Evolutionary conservation across 306 rosid genomes (phyloP).

Genomic region (Prunus mongolica): DNA sequence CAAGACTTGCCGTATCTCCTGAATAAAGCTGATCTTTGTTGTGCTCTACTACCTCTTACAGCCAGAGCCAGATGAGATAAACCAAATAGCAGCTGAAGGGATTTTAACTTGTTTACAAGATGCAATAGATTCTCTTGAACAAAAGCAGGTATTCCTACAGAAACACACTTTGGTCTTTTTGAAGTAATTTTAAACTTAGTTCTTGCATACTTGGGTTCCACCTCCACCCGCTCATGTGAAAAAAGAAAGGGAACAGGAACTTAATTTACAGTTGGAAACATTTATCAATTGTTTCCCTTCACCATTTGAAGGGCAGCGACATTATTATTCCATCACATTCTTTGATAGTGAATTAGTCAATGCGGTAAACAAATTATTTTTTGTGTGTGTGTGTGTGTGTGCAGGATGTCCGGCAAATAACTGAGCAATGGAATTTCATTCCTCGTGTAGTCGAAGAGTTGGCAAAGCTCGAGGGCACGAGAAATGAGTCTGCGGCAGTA

Average conservation of each 20-base stretch:
- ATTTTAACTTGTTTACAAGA: conserved; percentile 90
- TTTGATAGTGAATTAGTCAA: background rate
- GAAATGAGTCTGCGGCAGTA: conserved; percentile 26
- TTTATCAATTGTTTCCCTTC: background rate
- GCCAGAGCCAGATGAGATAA: conserved; percentile 78
- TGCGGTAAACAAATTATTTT: background rate
- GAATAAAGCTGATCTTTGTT: conserved; percentile 16
- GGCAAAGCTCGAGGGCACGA: conserved; percentile 40
- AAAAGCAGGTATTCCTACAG: conserved; percentile 58
- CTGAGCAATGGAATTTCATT: conserved; percentile 68
- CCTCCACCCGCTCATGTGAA: background rate
- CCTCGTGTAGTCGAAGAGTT: conserved; percentile 83
- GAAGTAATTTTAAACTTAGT: background rate
- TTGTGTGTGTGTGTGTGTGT: background rate
- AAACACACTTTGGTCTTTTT: conserved; percentile 9
- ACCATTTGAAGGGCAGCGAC: background rate
- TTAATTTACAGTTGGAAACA: background rate
- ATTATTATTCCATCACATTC: background rate
- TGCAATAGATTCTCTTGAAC: conserved; percentile 65
- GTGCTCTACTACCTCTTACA: conserved; percentile 35
- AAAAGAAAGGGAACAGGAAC: background rate
- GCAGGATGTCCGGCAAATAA: conserved; percentile 59
- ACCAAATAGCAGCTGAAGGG: conserved; percentile 86
- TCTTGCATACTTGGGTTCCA: background rate
- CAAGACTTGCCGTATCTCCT: conserved; percentile 9